Conservation (phyloP, 305 asterid species). For the Andrographis paniculata region DNA sequence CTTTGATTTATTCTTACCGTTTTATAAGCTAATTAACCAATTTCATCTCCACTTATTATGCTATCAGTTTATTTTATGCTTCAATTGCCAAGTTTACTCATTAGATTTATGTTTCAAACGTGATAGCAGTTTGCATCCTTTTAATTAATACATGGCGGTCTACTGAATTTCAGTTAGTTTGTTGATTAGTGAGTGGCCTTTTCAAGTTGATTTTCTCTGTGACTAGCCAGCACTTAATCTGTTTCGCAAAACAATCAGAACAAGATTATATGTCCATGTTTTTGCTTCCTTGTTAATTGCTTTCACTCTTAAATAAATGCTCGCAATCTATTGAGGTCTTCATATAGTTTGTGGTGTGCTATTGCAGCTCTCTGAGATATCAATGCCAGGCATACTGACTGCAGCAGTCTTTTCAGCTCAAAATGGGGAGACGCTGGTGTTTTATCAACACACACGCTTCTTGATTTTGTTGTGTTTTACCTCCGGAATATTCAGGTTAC, state of each 20-base stretch:
- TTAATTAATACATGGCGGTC: too few relatives aligned
- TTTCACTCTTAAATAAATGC: neutral
- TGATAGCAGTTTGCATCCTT: neutral
- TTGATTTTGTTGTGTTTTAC: slow-evolving; percentile 34
- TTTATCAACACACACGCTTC: slow-evolving; percentile 27
- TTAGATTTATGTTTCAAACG: neutral
- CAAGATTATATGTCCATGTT: neutral
- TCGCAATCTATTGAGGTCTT: slow-evolving; percentile 1
- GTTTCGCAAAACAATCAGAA: neutral
- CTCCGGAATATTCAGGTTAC: slow-evolving; percentile 60
- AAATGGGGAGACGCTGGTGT: slow-evolving; percentile 36
- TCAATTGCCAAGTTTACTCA: slow-evolving; percentile 4
- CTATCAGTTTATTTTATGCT: neutral
- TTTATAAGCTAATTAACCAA: neutral
- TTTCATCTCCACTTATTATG: too few relatives aligned
- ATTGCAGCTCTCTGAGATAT: slow-evolving; percentile 46
- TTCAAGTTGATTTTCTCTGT: slow-evolving; percentile 1
- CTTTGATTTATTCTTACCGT: neutral
- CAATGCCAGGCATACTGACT: slow-evolving; percentile 51
- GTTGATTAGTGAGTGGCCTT: slow-evolving; percentile 1
- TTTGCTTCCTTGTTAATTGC: neutral
- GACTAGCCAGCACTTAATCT: slow-evolving; percentile 2
- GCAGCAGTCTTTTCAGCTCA: slow-evolving; percentile 52
- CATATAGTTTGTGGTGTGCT: neutral
- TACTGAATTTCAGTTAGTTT: slow-evolving; percentile 7